Evolutionary conservation across 2,329 filamentous ascomycete species (phyloP).

Genomic region (Pseudogymnoascus sp.): DNA sequence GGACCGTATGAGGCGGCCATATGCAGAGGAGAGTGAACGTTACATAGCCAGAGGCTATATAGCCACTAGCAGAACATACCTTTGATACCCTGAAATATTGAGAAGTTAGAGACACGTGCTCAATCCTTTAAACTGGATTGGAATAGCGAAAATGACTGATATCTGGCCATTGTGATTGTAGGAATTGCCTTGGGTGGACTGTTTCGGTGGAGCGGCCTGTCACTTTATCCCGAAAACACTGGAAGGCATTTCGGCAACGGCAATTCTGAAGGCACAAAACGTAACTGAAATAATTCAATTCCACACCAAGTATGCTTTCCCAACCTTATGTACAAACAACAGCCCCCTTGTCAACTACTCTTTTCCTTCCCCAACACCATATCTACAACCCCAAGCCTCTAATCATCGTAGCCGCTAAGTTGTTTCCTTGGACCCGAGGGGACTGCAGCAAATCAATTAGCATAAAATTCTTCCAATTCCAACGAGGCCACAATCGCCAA

Average conservation of each 20-base stretch:
- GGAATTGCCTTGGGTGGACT: neutral
- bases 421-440: slow-evolving; percentile 52
- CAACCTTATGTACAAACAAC: slow-evolving; percentile 8
- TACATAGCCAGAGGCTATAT: neutral
- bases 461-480: neutral
- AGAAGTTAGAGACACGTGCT: neutral
- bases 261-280: neutral
- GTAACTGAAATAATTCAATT: slow-evolving; percentile 7
- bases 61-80: neutral
- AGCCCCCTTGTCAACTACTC: slow-evolving; percentile 10
- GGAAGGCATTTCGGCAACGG: neutral
- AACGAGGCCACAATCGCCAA: neutral
- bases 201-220: neutral
- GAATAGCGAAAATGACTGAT: neutral
- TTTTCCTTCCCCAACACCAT: neutral
- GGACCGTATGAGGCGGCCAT: neutral
- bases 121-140: neutral
- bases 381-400: slow-evolving; percentile 11
- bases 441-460: slow-evolving; percentile 36
- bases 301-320: slow-evolving; percentile 7
- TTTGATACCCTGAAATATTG: neutral
- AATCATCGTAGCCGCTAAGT: slow-evolving; percentile 54
- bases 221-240: neutral
- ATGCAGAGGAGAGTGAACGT: neutral
- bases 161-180: neutral